Percentiles rank a stretch among this genome's conserved stretches.
Conservation (phyloP, 805 yeast genomes). For the Yamadazyma laniorum region DNA sequence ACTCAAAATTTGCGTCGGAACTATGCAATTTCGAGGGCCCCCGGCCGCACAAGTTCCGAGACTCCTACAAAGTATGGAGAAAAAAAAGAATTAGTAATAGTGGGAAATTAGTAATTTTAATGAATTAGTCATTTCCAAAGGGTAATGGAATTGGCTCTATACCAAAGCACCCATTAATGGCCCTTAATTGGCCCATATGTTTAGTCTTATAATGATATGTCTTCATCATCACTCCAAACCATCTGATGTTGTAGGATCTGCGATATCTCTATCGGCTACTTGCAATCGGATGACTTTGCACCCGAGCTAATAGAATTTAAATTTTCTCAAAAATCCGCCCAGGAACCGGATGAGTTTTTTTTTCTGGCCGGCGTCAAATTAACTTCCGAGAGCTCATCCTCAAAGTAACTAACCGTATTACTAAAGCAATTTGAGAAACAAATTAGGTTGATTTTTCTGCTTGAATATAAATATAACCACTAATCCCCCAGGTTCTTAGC, state of each 20-base stretch:
- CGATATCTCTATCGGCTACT: no score
- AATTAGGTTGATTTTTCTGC: no score
- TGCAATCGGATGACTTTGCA: neutral
- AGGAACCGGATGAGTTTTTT: conserved; percentile 2
- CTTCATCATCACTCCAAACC: no score
- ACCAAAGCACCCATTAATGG: no score
- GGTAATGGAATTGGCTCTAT: no score
- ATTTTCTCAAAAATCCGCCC: neutral
- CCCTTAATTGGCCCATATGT: no score
- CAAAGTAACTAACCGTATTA: neutral
- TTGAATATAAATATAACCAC: conserved; percentile 8
- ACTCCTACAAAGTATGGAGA: neutral
- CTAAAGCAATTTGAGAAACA: neutral
- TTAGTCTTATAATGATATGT: no score
- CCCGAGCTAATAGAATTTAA: neutral
- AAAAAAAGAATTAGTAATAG: neutral
- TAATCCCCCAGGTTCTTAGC: conserved; percentile 3
- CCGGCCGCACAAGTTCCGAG: no score
- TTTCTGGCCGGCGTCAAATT: neutral
- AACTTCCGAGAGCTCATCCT: conserved; percentile 1
- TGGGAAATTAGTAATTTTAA: neutral
- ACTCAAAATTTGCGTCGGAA: no score
- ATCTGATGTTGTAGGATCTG: no score
- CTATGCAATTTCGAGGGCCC: neutral
- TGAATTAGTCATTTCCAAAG: conserved; percentile 1